phyloP scores from a whole-genome alignment of 2,329 filamentous ascomycete species.

The Epichloe scottii region DNA sequence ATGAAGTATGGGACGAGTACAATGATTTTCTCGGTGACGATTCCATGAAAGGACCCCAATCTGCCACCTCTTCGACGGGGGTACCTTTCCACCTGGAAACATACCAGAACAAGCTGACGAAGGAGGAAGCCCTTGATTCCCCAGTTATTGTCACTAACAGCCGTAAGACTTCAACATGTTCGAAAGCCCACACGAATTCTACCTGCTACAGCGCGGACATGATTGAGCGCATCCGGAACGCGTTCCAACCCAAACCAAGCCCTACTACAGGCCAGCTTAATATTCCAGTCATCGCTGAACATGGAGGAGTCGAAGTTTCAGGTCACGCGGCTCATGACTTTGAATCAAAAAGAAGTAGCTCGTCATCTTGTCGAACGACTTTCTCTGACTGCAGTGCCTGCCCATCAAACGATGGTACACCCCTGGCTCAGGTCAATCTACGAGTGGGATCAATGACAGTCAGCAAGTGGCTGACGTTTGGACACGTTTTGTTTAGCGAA shows the following conservation, averaged over 20 bases:
- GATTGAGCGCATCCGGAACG: slow-evolving; percentile 37
- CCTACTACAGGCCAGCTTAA: slow-evolving; percentile 21
- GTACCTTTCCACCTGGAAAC: slow-evolving; percentile 43
- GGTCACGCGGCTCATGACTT: neutral
- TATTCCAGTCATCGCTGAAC: neutral
- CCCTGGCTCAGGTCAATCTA: slow-evolving; percentile 60
- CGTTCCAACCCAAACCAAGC: slow-evolving; percentile 29
- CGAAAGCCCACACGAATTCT: slow-evolving; percentile 27
- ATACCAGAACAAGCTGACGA: slow-evolving; percentile 26
- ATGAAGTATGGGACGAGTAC: slow-evolving; percentile 92
- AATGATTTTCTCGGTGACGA: slow-evolving; percentile 72
- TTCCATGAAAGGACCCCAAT: slow-evolving; percentile 30
- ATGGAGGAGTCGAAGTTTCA: neutral
- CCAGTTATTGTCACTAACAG: slow-evolving; percentile 29
- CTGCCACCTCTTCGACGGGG: slow-evolving; percentile 43
- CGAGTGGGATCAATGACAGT: slow-evolving; percentile 72
- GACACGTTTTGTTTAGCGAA: slow-evolving; percentile 71
- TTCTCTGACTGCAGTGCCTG: slow-evolving; percentile 33
- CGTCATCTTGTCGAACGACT: slow-evolving; percentile 21
- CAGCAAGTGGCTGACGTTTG: slow-evolving; percentile 79
- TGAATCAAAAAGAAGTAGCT: slow-evolving; percentile 19
- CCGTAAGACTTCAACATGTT: slow-evolving; percentile 21
- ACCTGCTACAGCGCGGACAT: slow-evolving; percentile 44
- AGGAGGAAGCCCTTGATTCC: slow-evolving; percentile 31
- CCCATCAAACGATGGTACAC: slow-evolving; percentile 44